A percentile compares a stretch with the other conserved stretches of the same genome.
These are phyloP conservation scores for Mimosa bimucronata DNA, from an alignment of 306 rosid genomes.

Conservation along the genomic window DNA sequence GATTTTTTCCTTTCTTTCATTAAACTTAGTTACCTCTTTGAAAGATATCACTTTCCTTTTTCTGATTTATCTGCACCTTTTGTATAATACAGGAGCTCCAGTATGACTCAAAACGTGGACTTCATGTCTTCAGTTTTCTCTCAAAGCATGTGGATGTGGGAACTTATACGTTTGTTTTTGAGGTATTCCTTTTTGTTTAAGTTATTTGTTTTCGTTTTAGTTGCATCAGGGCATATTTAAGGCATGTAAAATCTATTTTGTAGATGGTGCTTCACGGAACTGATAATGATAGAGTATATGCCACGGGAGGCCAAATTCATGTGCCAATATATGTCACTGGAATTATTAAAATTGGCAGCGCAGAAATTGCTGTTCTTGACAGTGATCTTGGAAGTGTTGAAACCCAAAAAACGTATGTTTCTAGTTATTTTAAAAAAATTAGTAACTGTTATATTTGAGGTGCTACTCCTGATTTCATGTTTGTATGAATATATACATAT, in stretches of 20 bases:
- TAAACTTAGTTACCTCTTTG: constrained; percentile 16
- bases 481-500: constrained; percentile 23
- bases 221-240: constrained; percentile 34
- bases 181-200: constrained; percentile 57
- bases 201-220: constrained; percentile 25
- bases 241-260: constrained; percentile 35
- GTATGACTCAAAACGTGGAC: constrained; percentile 61
- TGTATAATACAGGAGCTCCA: constrained; percentile 72
- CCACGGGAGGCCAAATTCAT: constrained; percentile 80
- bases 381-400: constrained; percentile 90
- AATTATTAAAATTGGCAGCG: constrained; percentile 61
- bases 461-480: constrained; percentile 21
- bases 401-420: constrained; percentile 76
- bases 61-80: constrained; percentile 30
- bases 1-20: neutral
- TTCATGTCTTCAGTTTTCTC: constrained; percentile 68
- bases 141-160: constrained; percentile 75
- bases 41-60: constrained; percentile 10
- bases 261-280: constrained; percentile 72
- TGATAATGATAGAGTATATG: constrained; percentile 58
- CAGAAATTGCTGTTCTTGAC: constrained; percentile 85
- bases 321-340: constrained; percentile 85
- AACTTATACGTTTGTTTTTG: constrained; percentile 70
- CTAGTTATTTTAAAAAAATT: constrained; percentile 24
- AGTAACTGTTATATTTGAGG: constrained; percentile 1